Evolutionary conservation across 2,329 filamentous ascomycete genomes (phyloP).

Genomic region (Penicillium psychrosexuale): DNA sequence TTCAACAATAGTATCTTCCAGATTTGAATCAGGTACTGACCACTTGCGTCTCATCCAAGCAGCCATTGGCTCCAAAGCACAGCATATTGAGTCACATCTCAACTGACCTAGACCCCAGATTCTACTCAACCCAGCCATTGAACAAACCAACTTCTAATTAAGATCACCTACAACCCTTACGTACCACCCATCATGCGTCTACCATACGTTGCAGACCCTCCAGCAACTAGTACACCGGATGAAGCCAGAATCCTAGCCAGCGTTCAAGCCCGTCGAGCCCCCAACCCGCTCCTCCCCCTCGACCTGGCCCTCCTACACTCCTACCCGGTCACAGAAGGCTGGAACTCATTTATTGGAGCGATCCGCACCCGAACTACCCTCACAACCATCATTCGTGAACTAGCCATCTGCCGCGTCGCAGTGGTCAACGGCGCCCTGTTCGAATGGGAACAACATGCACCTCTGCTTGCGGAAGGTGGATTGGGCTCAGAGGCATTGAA

Average conservation of each 20-base stretch:
- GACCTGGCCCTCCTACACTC: slow-evolving; percentile 55
- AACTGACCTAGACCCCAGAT: slow-evolving; percentile 1
- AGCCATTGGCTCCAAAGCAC: not conserved
- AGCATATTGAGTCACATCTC: not conserved
- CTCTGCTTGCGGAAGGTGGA: slow-evolving; percentile 62
- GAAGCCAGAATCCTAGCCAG: slow-evolving; percentile 52
- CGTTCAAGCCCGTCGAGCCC: slow-evolving; percentile 51
- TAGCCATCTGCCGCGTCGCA: slow-evolving; percentile 77
- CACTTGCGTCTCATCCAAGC: not conserved
- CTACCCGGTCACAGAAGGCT: slow-evolving; percentile 56
- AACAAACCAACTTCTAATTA: not conserved
- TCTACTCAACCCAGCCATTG: not conserved
- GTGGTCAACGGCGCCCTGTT: slow-evolving; percentile 79
- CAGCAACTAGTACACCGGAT: slow-evolving; percentile 44
- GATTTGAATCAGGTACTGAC: not conserved
- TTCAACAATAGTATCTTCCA: not conserved
- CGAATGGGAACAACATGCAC: slow-evolving; percentile 78
- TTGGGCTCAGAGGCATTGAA: slow-evolving; percentile 50
- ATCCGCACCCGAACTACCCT: slow-evolving; percentile 55
- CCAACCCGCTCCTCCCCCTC: slow-evolving; percentile 50
- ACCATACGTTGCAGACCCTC: slow-evolving; percentile 52
- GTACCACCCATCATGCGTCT: slow-evolving; percentile 49
- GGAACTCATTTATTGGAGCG: slow-evolving; percentile 57
- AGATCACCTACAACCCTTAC: not conserved
- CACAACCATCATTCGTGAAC: slow-evolving; percentile 60